phyloP scores from a whole-genome alignment of 2,329 filamentous ascomycete species.

The Diplodia scrobiculata region DNA sequence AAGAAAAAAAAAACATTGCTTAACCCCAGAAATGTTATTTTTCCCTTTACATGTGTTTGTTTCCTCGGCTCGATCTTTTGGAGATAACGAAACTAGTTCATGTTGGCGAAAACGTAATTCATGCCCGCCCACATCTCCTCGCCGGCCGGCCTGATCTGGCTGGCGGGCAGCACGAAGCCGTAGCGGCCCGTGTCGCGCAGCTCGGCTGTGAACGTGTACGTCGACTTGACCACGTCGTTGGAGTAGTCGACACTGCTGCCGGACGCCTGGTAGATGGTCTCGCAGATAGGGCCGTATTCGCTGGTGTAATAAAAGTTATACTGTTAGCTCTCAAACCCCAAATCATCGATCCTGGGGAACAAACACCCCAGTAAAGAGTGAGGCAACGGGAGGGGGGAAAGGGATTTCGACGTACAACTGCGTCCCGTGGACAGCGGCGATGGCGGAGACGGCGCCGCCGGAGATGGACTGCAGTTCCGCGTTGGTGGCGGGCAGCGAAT shows the following conservation, averaged over 20 bases:
- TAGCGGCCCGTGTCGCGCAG: conserved; percentile 53
- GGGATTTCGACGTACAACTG: background rate
- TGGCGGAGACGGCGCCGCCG: conserved; percentile 54
- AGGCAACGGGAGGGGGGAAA: background rate
- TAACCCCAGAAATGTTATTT: background rate
- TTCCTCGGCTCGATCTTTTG: background rate
- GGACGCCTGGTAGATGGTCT: conserved; percentile 62
- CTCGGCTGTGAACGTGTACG: conserved; percentile 54
- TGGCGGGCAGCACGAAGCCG: conserved; percentile 55
- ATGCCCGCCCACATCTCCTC: conserved; percentile 52
- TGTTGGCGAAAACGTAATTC: conserved; percentile 7
- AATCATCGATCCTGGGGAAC: too few relatives aligned
- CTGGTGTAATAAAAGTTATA: conserved; percentile 8
- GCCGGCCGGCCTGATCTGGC: conserved; percentile 52
- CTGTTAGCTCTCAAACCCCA: background rate
- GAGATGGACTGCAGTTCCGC: conserved; percentile 55
- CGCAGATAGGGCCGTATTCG: conserved; percentile 55
- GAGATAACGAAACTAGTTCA: conserved; percentile 27
- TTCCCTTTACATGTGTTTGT: too few relatives aligned
- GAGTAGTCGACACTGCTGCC: conserved; percentile 52
- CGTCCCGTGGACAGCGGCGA: conserved; percentile 51
- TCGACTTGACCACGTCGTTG: conserved; percentile 47
- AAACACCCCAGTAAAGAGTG: too few relatives aligned
- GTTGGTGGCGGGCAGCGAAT: conserved; percentile 51
- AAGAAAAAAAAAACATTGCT: background rate